Evolutionary conservation across 257 asterid genomes (phyloP), one percentile per base, ranked within the genome.

Genomic region (Fraxinus americana): DNA sequence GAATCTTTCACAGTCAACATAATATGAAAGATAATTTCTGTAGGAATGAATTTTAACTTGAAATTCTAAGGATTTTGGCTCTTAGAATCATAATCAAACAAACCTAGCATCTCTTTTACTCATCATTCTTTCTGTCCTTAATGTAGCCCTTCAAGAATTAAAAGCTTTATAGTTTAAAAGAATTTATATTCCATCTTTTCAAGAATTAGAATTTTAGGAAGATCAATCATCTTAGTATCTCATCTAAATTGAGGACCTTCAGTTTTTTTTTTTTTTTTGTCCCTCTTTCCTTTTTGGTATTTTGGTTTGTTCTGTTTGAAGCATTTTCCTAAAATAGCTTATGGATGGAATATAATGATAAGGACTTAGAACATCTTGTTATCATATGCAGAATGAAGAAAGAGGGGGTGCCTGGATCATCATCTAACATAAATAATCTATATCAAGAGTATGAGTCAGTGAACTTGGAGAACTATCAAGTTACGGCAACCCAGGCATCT

Each of bases 401-500:
- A 67, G 79, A 12, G 6, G 38, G 54, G 63, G 48, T 50, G 57
- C n/a, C 10, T 48, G 36, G 74, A 17, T 63, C 71, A n/a, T 21
- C 74, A 11, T 50, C 45, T 48, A 67, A 12, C 23, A 1, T 45
- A 35, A 67, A n/a, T 54, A 74, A 12, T 73, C 61, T 52, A 29
- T 59, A 32, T 59, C 83, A 70, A 39, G 73, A 72, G 43, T 68
- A 54, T 48, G 54, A 14, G 12, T 41, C 78, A 29, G 23, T 43
- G 36, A 36, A 10, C 67, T 61, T 78, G 77, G 77, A 79, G 32
- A 45, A 74, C 52, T 35, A 73, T 48, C 78, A 72, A 65, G 52
- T 45, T 11, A 19, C 17, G 2, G 19, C 52, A 45, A 11, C 17
- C 4, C 52, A 45, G 17, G 17, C 12, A 45, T 16, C 19, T 45